Evolutionary conservation across 1,284 basidiomycete species (phyloP).

Genomic region (Puccinia horiana): DNA sequence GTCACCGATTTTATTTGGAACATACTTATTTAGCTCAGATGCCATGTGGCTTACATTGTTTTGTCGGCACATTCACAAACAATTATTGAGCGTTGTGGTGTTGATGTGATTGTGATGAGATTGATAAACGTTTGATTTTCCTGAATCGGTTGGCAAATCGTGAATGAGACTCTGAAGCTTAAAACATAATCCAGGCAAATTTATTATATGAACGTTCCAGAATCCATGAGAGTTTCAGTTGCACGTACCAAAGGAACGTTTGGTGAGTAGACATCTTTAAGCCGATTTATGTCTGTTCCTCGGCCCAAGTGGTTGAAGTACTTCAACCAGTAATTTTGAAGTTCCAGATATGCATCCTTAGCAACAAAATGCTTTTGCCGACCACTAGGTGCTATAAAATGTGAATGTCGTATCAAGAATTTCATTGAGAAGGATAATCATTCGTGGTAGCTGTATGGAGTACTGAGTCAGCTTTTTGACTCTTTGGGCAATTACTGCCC

Average conservation of each 20-base stretch:
- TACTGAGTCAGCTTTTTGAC: neutral
- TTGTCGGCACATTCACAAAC: neutral
- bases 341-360: too few species aligned
- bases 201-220: too few species aligned
- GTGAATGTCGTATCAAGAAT: neutral
- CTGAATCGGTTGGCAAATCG: neutral
- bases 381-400: neutral
- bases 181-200: too few species aligned
- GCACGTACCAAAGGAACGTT: too few species aligned
- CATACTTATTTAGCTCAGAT: neutral
- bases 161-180: neutral
- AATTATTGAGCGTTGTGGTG: neutral
- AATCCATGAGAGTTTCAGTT: too few species aligned
- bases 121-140: neutral
- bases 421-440: neutral
- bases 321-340: too few species aligned
- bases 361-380: neutral
- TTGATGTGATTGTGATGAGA: neutral
- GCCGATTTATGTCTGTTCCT: too few species aligned
- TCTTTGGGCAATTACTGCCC: neutral
- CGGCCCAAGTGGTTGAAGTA: too few species aligned
- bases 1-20: neutral
- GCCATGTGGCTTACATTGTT: neutral
- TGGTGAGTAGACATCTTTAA: too few species aligned
- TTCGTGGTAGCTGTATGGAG: slow-evolving; percentile 6